Base-by-base conservation (phyloP, 2,329 filamentous ascomycete genomes). In the Zymoseptoria tritici region DNA sequence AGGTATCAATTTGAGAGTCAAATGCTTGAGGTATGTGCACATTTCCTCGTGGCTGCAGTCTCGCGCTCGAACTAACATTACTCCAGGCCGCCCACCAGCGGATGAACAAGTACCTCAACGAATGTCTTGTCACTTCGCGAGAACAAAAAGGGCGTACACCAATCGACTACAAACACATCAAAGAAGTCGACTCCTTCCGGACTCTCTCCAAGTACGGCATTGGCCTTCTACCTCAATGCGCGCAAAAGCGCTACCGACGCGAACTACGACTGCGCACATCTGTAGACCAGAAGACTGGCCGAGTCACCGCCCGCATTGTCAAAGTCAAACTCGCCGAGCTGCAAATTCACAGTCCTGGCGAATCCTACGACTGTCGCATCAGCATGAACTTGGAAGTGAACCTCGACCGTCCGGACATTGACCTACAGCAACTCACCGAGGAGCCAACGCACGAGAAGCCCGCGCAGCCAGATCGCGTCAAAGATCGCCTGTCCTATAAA, bases 371-470 rank as follows among this genome's bases (percentile, higher is more conserved):
- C 75, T 96, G 91, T 76, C 89, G 94, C 9, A 87, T 99, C 66
- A 96, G 91, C 68, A 86, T 99, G 70, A 97, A 96, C 71, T 82
- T 99, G 2, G 95, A 99, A 83, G 91, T 95, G 83, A 83, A 87
- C 57, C 62, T 72, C 56, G 64, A 69, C 53, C 62, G 87, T 78
- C 71, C 76, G 3, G 70, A 71, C 22, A 82, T 91, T 3, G 90
- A 91, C 22, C 79, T 84, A 1, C 46, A 55, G 3, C 64, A 64
- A 2, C 69, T 89, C 0, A 79, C 85, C 7, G 77, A 78, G 21
- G 74, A 85, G 2, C 72, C 77, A 0, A 74, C 79, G 3, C 68
- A 73, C 11, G 79, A 80, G 4, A 76, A 74, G 52, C 75, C 68
- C 13, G 71, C 63, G 53, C 71, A 51, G 60, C 71, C 62, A 63